A percentile compares a stretch with the other conserved stretches of the same genome.
Evolutionary conservation across 2,329 filamentous ascomycete genomes (phyloP).

Genomic region (Pestalotiopsis sp.): DNA sequence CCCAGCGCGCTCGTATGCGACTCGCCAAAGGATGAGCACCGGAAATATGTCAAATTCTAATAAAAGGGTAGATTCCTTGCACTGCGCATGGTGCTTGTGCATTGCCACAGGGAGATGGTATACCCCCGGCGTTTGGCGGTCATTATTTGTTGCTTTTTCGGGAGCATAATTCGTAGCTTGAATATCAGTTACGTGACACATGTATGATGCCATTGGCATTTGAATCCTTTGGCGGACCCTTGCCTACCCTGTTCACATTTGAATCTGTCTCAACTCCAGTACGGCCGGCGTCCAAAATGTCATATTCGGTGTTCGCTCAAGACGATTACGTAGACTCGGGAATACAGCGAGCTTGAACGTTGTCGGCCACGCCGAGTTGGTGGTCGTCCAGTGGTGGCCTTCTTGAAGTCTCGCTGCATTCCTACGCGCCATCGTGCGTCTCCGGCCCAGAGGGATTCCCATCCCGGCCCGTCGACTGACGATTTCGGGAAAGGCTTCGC

Average conservation of each 20-base stretch:
- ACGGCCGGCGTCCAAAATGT: background rate
- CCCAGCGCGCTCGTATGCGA: background rate
- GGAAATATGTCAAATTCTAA: conserved; percentile 6
- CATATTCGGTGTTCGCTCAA: background rate
- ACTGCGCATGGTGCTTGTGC: background rate
- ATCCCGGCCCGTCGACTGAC: background rate
- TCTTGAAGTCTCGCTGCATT: background rate
- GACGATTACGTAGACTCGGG: background rate
- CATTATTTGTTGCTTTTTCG: background rate
- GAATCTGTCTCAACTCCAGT: background rate
- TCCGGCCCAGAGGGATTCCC: background rate
- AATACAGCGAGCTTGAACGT: background rate
- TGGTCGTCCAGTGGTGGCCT: background rate
- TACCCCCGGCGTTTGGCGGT: background rate
- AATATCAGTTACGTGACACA: background rate
- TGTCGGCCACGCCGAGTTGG: background rate
- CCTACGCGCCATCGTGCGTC: background rate
- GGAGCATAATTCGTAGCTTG: background rate
- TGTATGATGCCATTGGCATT: background rate
- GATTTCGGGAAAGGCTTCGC: background rate
- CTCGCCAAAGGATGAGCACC: background rate
- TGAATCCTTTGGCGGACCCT: background rate
- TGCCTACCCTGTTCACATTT: background rate
- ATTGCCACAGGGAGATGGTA: background rate
- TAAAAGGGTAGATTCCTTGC: background rate